Base-by-base conservation (phyloP, 2,329 filamentous ascomycete genomes). In the Fonsecaea monophora region DNA sequence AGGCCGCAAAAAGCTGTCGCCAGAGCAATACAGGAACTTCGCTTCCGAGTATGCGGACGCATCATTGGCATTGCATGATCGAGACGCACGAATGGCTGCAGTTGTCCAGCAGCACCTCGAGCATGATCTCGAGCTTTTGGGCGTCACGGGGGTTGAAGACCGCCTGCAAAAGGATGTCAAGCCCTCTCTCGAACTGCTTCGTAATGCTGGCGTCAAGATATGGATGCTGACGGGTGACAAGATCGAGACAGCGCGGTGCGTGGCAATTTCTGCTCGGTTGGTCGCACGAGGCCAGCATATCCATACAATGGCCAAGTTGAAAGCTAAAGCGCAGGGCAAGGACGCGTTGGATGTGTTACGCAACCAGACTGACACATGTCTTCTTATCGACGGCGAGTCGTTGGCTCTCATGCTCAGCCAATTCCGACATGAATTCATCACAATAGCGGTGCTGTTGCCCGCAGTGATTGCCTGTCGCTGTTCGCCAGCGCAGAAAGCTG, bases 181-280 rank as follows among this genome's bases (percentile, higher is more conserved):
- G 78, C 91, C 94, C 1, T 97, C 93, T 0, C 84, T 99, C 5
- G 96, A 99, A 78, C 87, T 99, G 4, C 86, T 99, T 60, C 92
- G 95, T 71, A 99, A 99, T 74, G 95, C 95, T 0, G 95, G 95
- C 32, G 95, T 99, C 80, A 98, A 98, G 79, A 98, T 99, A 59
- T 99, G 95, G 95, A 99, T 99, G 95, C 84, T 99, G 77, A 99
- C 95, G 0, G 95, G 95, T 55, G 95, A 99, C 83, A 99, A 99
- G 80, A 92, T 99, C 2, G 95, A 99, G 80, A 99, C 95, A 13
- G 95, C 95, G 15, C 89, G 95, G 40, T 99, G 95, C 78, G 94
- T 99, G 12, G 96, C 95, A 1, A 91, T 99, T 53, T 96, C 91
- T 75, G 94, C 94, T 35, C 97, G 97, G 78, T 86, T 99, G 6